A percentile compares a stretch with the other conserved stretches of the same genome.
Conservation (phyloP, 192 early-diverging fungal genomes). For the Diversispora eburnea region DNA sequence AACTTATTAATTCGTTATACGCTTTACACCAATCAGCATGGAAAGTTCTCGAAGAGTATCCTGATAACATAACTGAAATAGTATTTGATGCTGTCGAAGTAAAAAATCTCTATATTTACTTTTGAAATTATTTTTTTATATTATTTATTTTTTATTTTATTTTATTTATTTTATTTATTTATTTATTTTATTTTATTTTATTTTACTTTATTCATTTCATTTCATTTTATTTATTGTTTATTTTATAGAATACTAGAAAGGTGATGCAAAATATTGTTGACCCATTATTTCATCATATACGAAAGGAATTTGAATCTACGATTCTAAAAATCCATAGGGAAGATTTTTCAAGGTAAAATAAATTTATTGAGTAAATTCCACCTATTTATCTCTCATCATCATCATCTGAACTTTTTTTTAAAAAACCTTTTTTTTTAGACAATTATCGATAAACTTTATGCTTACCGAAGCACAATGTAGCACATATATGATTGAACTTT, state of each 20-base stretch:
- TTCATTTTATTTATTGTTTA: conserved; percentile 31
- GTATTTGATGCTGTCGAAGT: conserved; percentile 53
- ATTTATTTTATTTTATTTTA: neutral
- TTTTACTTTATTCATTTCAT: too few species aligned
- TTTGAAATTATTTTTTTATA: too few species aligned
- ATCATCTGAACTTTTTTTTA: too few species aligned
- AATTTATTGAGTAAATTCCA: neutral
- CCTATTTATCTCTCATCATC: neutral
- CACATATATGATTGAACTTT: conserved; percentile 59
- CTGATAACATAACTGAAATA: conserved; percentile 44
- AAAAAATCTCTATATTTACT: conserved; percentile 7
- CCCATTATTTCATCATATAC: conserved; percentile 48
- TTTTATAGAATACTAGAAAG: conserved; percentile 43
- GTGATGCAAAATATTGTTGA: conserved; percentile 55
- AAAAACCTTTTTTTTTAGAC: conserved; percentile 2
- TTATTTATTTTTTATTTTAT: too few species aligned
- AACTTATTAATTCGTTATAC: conserved; percentile 59
- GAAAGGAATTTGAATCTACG: conserved; percentile 49
- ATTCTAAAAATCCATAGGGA: conserved; percentile 65
- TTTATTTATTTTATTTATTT: too few species aligned
- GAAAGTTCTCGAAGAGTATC: conserved; percentile 57
- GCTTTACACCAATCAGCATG: conserved; percentile 58
- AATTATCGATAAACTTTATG: conserved; percentile 34
- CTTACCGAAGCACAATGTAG: conserved; percentile 35
- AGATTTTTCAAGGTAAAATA: conserved; percentile 48